Percentiles rank a stretch among this genome's conserved stretches.
Conservation (phyloP, 2,329 filamentous ascomycete genomes). For the Cladosporium sp. region DNA sequence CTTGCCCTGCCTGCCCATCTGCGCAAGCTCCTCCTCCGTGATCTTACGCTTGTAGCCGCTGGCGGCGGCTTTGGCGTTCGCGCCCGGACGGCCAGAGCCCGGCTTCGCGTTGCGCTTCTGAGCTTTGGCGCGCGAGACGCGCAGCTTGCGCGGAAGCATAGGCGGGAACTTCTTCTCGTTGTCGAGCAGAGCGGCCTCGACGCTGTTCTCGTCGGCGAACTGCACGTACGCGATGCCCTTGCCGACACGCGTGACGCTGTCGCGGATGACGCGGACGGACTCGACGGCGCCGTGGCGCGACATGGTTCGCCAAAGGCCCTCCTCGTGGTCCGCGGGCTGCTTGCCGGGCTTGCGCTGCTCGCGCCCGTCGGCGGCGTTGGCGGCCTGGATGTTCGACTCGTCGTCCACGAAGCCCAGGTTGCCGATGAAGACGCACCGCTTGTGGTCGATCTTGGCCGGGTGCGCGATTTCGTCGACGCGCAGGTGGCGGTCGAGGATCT, state of each 20-base stretch:
- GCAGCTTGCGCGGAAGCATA: constrained; percentile 80
- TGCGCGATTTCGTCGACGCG: constrained; percentile 88
- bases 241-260: constrained; percentile 82
- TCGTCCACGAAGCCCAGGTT: constrained; percentile 96
- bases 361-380: constrained; percentile 55
- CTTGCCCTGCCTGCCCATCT: constrained; percentile 66
- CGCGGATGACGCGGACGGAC: constrained; percentile 85
- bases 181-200: constrained; percentile 83
- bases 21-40: constrained; percentile 62
- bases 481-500: constrained; percentile 79
- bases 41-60: constrained; percentile 63
- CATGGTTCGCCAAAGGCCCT: constrained; percentile 84
- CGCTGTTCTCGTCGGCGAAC: constrained; percentile 78
- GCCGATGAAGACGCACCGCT: constrained; percentile 90
- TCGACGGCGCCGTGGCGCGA: constrained; percentile 74
- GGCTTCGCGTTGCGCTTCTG: constrained; percentile 44
- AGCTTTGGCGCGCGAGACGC: constrained; percentile 80
- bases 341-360: constrained; percentile 63
- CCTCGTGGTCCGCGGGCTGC: constrained; percentile 76
- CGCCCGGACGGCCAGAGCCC: constrained; percentile 23
- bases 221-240: constrained; percentile 98
- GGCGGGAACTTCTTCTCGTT: constrained; percentile 91
- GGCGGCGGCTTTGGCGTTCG: constrained; percentile 18
- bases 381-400: constrained; percentile 60
- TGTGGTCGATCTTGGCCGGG: constrained; percentile 73